Conservation (phyloP, 1,139 yeast species). For the Yamadazyma aaseri region DNA sequence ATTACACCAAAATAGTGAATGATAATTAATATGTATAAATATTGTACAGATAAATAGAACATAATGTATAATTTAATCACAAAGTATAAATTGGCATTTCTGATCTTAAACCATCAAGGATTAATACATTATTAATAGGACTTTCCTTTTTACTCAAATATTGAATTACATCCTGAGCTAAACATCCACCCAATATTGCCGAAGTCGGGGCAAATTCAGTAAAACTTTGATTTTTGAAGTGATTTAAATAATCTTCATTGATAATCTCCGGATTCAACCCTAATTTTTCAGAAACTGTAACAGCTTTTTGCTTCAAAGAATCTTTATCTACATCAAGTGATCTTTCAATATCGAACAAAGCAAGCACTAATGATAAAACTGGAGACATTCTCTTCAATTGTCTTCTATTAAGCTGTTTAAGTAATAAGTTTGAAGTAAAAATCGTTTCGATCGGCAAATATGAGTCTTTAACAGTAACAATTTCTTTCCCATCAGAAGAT, state of each 20-base stretch:
- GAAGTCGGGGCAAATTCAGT: conserved; percentile 83
- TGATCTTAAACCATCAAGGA: conserved; percentile 68
- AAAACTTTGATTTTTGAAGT: conserved; percentile 50
- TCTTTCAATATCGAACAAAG: conserved; percentile 45
- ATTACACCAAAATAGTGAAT: conserved; percentile 28
- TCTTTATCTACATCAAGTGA: conserved; percentile 30
- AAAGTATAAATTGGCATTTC: conserved; percentile 75
- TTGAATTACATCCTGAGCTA: conserved; percentile 91
- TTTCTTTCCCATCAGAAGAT: conserved; percentile 41
- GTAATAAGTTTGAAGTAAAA: conserved; percentile 38
- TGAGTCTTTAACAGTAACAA: conserved; percentile 53
- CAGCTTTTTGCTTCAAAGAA: conserved; percentile 27
- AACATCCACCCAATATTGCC: conserved; percentile 85
- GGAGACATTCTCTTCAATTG: conserved; percentile 60
- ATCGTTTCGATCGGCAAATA: conserved; percentile 39
- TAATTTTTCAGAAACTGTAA: conserved; percentile 26
- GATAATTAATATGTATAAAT: neutral
- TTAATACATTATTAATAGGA: conserved; percentile 78
- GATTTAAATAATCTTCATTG: conserved; percentile 35
- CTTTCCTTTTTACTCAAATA: conserved; percentile 71
- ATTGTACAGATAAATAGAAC: neutral
- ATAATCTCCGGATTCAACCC: conserved; percentile 39
- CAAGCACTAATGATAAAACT: conserved; percentile 60
- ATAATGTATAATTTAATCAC: conserved; percentile 15
- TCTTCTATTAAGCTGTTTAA: conserved; percentile 48